Evolutionary conservation across 768 basidiomycete genomes (phyloP), one percentile per base, ranked within the genome.

Genomic region (Leucocoprinus sp.): DNA sequence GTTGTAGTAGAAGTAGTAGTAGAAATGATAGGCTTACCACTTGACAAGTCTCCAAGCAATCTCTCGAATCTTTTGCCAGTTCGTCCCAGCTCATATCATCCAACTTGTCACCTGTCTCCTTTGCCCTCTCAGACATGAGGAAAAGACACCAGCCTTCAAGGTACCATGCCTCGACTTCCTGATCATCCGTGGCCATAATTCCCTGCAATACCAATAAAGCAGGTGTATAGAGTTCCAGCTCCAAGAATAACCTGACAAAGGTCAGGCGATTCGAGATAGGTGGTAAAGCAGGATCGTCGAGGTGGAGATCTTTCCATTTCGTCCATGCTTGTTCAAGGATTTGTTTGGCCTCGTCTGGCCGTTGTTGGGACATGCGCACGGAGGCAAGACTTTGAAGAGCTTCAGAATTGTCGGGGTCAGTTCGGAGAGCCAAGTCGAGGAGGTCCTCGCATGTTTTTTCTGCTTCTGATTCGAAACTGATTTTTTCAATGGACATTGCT

Each of bases 121-220:
- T 72, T 6, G 77, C 78, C 49, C 82, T 75, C 59, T 86, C 83
- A 0, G 80, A 75, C 76, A 87, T 80, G 37, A 93, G 66, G 67
- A 80, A 90, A 70, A 88, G 91, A 52, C 86, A 84, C 91, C 91
- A 96, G 43, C 91, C 92, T 62, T 93, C 91, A 22, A 95, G 76
- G 58, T 95, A 95, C 82, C 92, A 93, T 1, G 83, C 92, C 54
- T 93, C 91, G 9, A 92, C 82, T 43, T 89, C 84, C 57, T 88
- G 75, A 52, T 92, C 87, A 60, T 93, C 90, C 0, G 80, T 64
- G 8, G 82, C 75, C 63, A 93, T 80, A 8, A 93, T 72, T 9
- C 84, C 86, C 35, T 87, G 78, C 21, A 95, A 63, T 11, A 93
- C 79, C 8, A 82, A 62, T 4, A 93, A 64, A 1, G 91, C 91